Conservation (phyloP, 768 basidiomycete genomes). For the Russula vinacea region DNA sequence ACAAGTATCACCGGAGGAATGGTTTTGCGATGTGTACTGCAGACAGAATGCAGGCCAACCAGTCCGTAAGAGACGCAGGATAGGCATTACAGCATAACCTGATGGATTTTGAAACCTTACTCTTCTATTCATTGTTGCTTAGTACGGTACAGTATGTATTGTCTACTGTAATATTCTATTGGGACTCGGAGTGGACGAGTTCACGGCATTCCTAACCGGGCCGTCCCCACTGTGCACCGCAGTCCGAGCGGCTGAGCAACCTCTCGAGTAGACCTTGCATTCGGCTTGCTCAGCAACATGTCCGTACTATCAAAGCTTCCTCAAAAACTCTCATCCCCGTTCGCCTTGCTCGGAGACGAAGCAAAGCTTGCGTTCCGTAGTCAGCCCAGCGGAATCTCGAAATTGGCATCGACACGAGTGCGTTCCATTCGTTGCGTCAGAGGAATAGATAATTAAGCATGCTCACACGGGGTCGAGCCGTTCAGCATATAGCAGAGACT, state of each 20-base stretch:
- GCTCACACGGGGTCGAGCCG: conserved; percentile 12
- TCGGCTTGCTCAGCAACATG: too few relatives aligned
- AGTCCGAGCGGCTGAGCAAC: too few relatives aligned
- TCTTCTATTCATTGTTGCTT: too few relatives aligned
- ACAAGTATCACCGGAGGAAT: too few relatives aligned
- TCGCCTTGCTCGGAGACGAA: conserved; percentile 79
- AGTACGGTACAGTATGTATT: too few relatives aligned
- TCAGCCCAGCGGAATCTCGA: conserved; percentile 74
- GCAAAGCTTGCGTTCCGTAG: conserved; percentile 87
- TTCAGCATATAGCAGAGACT: conserved; percentile 65
- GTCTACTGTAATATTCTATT: too few relatives aligned
- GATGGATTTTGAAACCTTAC: too few relatives aligned
- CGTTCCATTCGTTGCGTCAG: conserved; percentile 34
- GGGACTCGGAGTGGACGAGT: too few relatives aligned
- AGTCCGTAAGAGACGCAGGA: too few relatives aligned
- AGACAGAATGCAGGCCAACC: too few relatives aligned
- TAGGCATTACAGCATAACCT: too few relatives aligned
- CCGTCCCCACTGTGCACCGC: neutral
- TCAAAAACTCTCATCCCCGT: conserved; percentile 67
- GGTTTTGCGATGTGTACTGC: too few relatives aligned
- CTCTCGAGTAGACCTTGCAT: neutral
- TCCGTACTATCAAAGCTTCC: conserved; percentile 70
- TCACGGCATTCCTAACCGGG: neutral
- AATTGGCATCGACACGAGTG: conserved; percentile 71
- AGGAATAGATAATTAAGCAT: neutral